Evolutionary conservation across 345 rosid genomes (phyloP).

Genomic region (Psidium guajava): DNA sequence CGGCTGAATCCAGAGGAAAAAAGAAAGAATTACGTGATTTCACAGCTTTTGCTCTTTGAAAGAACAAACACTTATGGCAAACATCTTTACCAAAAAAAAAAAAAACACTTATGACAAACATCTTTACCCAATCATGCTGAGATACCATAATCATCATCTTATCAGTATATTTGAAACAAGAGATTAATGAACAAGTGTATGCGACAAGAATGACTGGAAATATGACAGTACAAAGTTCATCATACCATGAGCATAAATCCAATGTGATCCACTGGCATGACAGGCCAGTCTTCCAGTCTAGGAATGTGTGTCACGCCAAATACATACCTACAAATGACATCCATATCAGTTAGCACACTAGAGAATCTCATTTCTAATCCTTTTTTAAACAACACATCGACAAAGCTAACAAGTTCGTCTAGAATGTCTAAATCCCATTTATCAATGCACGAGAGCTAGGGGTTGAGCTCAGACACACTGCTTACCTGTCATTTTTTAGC

Average conservation of each 20-base stretch:
- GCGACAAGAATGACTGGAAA: not conserved
- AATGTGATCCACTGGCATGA: slow-evolving; percentile 59
- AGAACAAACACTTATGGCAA: not conserved
- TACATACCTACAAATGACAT: slow-evolving; percentile 38
- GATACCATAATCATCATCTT: not conserved
- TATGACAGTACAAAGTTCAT: not conserved
- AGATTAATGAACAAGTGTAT: not conserved
- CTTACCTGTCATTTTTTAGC: not conserved
- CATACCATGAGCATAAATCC: slow-evolving; percentile 61
- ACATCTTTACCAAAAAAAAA: too few relatives aligned
- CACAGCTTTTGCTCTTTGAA: not conserved
- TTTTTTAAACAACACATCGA: not conserved
- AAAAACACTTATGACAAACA: too few relatives aligned
- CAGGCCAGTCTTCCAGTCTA: slow-evolving; percentile 76
- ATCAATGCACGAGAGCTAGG: not conserved
- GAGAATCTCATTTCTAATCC: not conserved
- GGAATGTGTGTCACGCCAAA: slow-evolving; percentile 66
- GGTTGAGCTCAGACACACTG: too few relatives aligned
- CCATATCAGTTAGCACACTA: not conserved
- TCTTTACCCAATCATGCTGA: not conserved
- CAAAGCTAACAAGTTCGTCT: not conserved
- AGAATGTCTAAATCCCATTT: not conserved
- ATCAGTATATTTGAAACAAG: not conserved
- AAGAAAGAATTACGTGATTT: not conserved
- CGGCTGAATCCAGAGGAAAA: slow-evolving; percentile 31